phyloP scores from a whole-genome alignment of 2,329 filamentous ascomycete genomes.

The Cadophora malorum region DNA sequence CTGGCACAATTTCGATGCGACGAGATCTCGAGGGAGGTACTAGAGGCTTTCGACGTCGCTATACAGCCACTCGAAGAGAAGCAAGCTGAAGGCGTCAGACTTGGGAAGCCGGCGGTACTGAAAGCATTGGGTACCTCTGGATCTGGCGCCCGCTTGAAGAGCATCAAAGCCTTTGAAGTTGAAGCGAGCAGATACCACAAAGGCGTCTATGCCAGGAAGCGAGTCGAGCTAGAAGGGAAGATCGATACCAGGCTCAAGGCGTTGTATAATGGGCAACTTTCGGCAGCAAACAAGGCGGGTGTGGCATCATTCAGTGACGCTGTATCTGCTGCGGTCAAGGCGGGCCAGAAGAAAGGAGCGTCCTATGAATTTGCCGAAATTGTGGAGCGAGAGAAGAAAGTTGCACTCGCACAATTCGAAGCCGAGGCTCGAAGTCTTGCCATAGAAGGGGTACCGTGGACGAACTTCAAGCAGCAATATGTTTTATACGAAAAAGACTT shows the following conservation, averaged over 20 bases:
- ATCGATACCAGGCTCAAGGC: constrained; percentile 87
- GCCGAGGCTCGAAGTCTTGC: constrained; percentile 74
- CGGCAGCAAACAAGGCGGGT: constrained; percentile 86
- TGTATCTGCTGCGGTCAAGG: constrained; percentile 85
- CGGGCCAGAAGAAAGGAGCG: constrained; percentile 88
- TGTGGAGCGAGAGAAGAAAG: constrained; percentile 80
- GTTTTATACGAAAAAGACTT: constrained; percentile 87
- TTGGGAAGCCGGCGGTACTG: constrained; percentile 77
- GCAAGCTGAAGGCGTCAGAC: constrained; percentile 75
- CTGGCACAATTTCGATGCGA: constrained; percentile 97
- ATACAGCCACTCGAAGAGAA: constrained; percentile 85
- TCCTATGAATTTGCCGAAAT: constrained; percentile 96
- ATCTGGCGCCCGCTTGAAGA: constrained; percentile 72
- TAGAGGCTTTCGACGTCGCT: constrained; percentile 81
- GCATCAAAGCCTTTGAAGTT: constrained; percentile 83
- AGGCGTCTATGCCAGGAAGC: constrained; percentile 88
- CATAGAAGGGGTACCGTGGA: constrained; percentile 86
- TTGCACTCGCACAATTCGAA: constrained; percentile 77
- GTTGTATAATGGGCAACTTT: constrained; percentile 86
- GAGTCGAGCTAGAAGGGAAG: constrained; percentile 82
- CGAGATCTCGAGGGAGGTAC: constrained; percentile 90
- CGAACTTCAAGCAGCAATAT: constrained; percentile 82
- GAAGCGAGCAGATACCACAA: constrained; percentile 97
- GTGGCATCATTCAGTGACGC: constrained; percentile 85
- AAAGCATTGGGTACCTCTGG: constrained; percentile 77